Conservation (phyloP, 1,139 yeast species). For the Nakaseomyces glabratus region DNA sequence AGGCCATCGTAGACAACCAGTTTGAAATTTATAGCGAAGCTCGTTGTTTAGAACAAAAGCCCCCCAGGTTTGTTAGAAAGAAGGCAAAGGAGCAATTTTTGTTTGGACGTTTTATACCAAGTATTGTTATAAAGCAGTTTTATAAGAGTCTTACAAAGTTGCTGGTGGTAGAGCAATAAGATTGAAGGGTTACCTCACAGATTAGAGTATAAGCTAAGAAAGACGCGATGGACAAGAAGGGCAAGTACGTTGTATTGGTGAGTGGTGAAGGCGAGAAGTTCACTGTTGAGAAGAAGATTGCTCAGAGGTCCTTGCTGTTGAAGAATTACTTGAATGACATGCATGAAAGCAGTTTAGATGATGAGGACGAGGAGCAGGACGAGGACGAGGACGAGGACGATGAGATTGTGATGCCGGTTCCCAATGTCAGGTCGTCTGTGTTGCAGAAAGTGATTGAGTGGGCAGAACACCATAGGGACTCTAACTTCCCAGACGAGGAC, state of each 20-base stretch:
- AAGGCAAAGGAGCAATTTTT: too few relatives aligned
- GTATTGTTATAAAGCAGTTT: too few relatives aligned
- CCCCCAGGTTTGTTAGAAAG: too few relatives aligned
- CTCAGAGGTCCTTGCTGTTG: slow-evolving; percentile 80
- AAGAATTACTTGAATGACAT: slow-evolving; percentile 86
- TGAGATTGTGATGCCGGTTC: slow-evolving; percentile 82
- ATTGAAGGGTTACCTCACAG: too few relatives aligned
- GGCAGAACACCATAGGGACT: slow-evolving; percentile 94
- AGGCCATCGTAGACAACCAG: too few relatives aligned
- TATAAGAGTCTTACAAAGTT: too few relatives aligned
- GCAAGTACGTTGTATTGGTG: slow-evolving; percentile 40
- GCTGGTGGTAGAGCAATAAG: too few relatives aligned
- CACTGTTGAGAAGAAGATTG: slow-evolving; percentile 72
- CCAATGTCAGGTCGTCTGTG: slow-evolving; percentile 80
- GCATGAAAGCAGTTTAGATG: slow-evolving; percentile 48
- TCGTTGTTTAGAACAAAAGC: too few relatives aligned
- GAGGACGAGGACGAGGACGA: slow-evolving; percentile 46
- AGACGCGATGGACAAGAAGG: slow-evolving; percentile 7
- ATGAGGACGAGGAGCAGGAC: slow-evolving; percentile 17
- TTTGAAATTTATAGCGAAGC: too few relatives aligned
- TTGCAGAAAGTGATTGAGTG: slow-evolving; percentile 88
- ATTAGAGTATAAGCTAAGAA: too few relatives aligned
- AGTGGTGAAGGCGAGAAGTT: slow-evolving; percentile 70
- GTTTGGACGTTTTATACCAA: too few relatives aligned
- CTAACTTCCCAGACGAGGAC: slow-evolving; percentile 67